phyloP scores from a whole-genome alignment of 163 green algal genomes.

The Chlamydomonas reinhardtii region DNA sequence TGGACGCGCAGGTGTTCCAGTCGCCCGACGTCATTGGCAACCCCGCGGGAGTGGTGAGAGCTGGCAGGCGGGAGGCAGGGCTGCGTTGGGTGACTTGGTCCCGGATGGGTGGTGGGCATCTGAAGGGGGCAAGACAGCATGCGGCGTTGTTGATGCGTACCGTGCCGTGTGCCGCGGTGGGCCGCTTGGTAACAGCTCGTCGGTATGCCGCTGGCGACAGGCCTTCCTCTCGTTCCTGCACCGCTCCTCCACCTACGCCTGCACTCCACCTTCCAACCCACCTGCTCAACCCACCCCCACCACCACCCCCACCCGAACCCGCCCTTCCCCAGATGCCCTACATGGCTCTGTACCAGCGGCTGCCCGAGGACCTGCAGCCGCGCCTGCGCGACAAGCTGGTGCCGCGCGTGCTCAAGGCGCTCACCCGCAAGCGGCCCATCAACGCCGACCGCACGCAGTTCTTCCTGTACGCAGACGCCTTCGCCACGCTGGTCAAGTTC shows the following conservation, averaged over 20 bases:
- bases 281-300: too few relatives aligned
- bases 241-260: too few relatives aligned
- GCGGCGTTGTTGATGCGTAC: too few relatives aligned
- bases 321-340: constrained; percentile 49
- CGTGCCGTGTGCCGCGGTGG: too few relatives aligned
- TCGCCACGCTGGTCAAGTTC: constrained; percentile 70
- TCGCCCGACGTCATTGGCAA: constrained; percentile 9
- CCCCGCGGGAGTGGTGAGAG: constrained; percentile 27
- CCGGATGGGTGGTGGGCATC: too few relatives aligned
- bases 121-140: too few relatives aligned
- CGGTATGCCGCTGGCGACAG: too few relatives aligned
- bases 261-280: too few relatives aligned
- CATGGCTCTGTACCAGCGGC: constrained; percentile 48
- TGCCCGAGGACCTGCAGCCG: constrained; percentile 12
- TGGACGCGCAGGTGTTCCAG: constrained; percentile 25
- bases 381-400: constrained; percentile 23
- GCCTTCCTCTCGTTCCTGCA: too few relatives aligned
- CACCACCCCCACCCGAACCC: too few relatives aligned
- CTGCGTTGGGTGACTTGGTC: neutral
- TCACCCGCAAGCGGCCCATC: constrained; percentile 74
- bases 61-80: neutral
- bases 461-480: constrained; percentile 75
- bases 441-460: constrained; percentile 68
- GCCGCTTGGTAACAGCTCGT: too few relatives aligned
- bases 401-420: constrained; percentile 70